Evolutionary conservation across 176 grass and related monocot species (phyloP), one percentile per base, ranked within the genome.

Genomic region (Hordeum marinum): DNA sequence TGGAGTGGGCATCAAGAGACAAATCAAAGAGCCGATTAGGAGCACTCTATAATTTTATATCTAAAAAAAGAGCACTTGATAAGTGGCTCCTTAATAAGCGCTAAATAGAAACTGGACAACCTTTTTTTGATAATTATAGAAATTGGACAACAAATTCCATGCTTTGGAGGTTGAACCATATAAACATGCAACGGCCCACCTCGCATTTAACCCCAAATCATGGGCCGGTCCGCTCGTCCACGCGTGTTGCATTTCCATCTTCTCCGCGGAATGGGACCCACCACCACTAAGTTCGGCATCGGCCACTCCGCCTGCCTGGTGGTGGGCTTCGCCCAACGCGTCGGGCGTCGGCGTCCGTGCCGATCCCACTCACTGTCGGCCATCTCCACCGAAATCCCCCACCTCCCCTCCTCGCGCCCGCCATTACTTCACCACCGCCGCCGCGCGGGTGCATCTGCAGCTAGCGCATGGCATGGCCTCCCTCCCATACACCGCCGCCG

Each of bases 301-400:
- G 45, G 26, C 72, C 72, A 75, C 72, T 52, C 72, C 72, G 43
- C 26, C 27, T 48, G 25, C 43, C 72, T 52, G 25, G 72, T 75
- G n/a, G 45, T 60, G 68, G 59, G 66, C 82, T 66, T 36, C 52
- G 15, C 18, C 80, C 42, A 43, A 29, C 67, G 27, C 83, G 29
- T 81, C 60, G 45, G 26, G 63, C 87, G 69, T 42, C 89, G 37
- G 72, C 76, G 24, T 84, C 86, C 69, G 82, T 79, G 58, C 76
- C 46, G 29, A 61, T 18, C 88, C 13, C 65, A 64, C 85, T 68
- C 84, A 3, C 63, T 12, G 21, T 42, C 34, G 24, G 85, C 75
- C 74, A 67, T 17, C 34, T 39, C 25, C 67, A 72, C 67, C 71
- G 3, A 55, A 82, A 58, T 40, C 85, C 68, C 65, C 81, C 13